These are phyloP conservation scores for Cryphonectria japonica DNA, from an alignment of 2,329 filamentous ascomycete species.

Conservation along the genomic window DNA sequence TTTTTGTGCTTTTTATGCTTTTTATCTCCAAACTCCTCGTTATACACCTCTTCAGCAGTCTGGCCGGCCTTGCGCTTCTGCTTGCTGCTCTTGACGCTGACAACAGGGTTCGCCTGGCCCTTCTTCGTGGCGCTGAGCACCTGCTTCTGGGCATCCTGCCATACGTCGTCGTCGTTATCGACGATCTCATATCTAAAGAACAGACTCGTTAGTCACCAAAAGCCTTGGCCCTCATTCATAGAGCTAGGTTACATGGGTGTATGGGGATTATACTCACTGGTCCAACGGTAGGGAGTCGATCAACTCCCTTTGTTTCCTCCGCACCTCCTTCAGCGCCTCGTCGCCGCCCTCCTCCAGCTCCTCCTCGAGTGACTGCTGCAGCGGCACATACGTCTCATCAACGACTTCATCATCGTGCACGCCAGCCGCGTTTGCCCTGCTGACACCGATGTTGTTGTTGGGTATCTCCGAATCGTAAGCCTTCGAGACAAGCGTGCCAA, in stretches of 20 bases:
- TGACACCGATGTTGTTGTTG: slow-evolving; percentile 60
- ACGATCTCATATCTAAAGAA: slow-evolving; percentile 65
- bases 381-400: slow-evolving; percentile 68
- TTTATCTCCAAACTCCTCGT: slow-evolving; percentile 60
- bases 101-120: slow-evolving; percentile 63
- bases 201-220: background rate
- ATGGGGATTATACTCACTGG: slow-evolving; percentile 59
- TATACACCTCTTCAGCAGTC: slow-evolving; percentile 64
- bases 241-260: too few species aligned
- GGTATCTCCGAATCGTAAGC: slow-evolving; percentile 73
- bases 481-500: slow-evolving; percentile 73
- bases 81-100: slow-evolving; percentile 82
- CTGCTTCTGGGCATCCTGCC: slow-evolving; percentile 76
- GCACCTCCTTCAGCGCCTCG: slow-evolving; percentile 71
- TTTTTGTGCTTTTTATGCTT: slow-evolving; percentile 60
- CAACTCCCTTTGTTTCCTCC: slow-evolving; percentile 80
- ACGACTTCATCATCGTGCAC: slow-evolving; percentile 72
- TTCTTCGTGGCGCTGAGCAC: slow-evolving; percentile 61
- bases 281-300: slow-evolving; percentile 91
- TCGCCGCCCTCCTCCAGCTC: slow-evolving; percentile 85
- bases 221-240: background rate
- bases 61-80: slow-evolving; percentile 72
- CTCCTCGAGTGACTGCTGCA: slow-evolving; percentile 74
- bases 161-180: slow-evolving; percentile 61
- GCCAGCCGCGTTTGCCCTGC: slow-evolving; percentile 60